Base-by-base conservation (phyloP, 768 basidiomycete species). In the Galerina marginata region DNA sequence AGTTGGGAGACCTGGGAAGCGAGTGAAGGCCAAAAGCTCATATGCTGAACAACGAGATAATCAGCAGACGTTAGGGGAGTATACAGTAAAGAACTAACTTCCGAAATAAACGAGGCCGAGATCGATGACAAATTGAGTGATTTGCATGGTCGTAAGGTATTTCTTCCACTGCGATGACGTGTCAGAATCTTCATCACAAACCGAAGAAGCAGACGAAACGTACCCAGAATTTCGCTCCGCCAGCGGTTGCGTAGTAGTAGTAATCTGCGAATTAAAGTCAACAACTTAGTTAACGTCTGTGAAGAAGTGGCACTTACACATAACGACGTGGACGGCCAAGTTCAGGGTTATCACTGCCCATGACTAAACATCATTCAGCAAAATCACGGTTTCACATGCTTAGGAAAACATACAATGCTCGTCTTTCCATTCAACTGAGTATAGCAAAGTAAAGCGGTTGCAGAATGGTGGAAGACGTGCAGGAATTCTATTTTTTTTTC, bases 381-480 rank as follows among this genome's bases (percentile, higher is more conserved):
- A 61, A 53, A 45, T n/a, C 58, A 33, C 20, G 29, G 33, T 16
- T 7, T 14, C 42, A 44, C 10, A 11, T 49, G 52, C 64, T 37
- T 43, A 40, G 7, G 2, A 33, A 33, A 62, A 67, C 93, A 69
- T 75, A 96, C 95, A 54, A 99, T 89, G 67, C 91, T 95, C 46
- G 97, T 99, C 74, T 85, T 88, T 65, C 97, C 97, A 67, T 97
- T 90, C 65, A 99, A 83, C 78, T 99, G 96, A 55, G 89, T 88
- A 74, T 88, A 98, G 79, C 97, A 98, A 59, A 99, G 81, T 61
- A 98, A 77, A 61, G 96, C 96, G 60, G 97, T 99, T 15, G 96
- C 97, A 58, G 97, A 94, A 81, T 99, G 97, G 75, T 99, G 97
- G 83, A 97, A 99, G 64, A 99, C 96, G 76, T 99, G 97, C 62